A percentile compares a stretch with the other conserved stretches of the same genome.
These are phyloP conservation scores for Bolboschoenus planiculmis DNA, from an alignment of 176 grass and related monocot species.

Conservation along the genomic window DNA sequence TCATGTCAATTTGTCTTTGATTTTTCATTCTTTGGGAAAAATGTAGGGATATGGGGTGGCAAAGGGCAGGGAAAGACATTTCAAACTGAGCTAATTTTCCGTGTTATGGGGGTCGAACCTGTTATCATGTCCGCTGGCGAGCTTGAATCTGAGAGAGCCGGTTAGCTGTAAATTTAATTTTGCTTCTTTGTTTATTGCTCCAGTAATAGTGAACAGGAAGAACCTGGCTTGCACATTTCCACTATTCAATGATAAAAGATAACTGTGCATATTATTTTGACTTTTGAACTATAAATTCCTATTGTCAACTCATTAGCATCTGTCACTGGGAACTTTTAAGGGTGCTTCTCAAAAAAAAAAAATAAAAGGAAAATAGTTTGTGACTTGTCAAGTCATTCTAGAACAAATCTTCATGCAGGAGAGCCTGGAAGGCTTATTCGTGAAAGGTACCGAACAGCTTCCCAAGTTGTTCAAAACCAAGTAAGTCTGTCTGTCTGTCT, in stretches of 20 bases:
- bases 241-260: no score
- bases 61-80: constrained; percentile 98
- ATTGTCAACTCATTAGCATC: no score
- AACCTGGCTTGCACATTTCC: no score
- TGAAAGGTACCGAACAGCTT: constrained; percentile 77
- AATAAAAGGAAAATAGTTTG: no score
- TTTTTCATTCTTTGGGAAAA: constrained; percentile 8
- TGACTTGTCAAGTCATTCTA: constrained; percentile 12
- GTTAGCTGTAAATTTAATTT: constrained; percentile 26
- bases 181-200: not conserved
- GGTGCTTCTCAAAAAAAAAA: no score
- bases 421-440: constrained; percentile 86
- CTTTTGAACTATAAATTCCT: no score
- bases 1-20: not conserved
- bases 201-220: not conserved
- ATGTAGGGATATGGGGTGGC: constrained; percentile 86
- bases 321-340: no score
- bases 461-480: constrained; percentile 96
- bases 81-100: constrained; percentile 96
- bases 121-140: constrained; percentile 97
- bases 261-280: no score
- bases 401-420: constrained; percentile 42
- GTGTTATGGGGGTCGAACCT: constrained; percentile 74
- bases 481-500: constrained; percentile 36
- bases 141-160: constrained; percentile 90